phyloP scores from a whole-genome alignment of 2,329 filamentous ascomycete species.

The Ambrosiella beaveri region DNA sequence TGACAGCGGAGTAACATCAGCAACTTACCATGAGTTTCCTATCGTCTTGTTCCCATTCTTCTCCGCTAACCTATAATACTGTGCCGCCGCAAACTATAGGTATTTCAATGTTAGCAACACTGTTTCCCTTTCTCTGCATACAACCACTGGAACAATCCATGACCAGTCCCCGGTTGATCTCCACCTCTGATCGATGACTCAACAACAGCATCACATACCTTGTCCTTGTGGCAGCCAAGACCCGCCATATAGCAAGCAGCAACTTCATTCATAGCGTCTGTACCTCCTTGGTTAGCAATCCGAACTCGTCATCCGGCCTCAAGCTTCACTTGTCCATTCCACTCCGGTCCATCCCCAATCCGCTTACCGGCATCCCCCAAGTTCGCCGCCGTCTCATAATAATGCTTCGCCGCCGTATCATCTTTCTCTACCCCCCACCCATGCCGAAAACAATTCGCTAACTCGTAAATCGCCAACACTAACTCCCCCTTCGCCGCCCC shows the following conservation, averaged over 20 bases:
- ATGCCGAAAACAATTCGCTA: conserved; percentile 82
- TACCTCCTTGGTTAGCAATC: neutral
- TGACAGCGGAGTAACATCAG: neutral
- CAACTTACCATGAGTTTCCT: conserved; percentile 83
- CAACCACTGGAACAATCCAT: no score
- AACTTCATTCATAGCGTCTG: conserved; percentile 92
- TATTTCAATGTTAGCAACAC: neutral
- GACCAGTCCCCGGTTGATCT: neutral
- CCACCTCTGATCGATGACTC: neutral
- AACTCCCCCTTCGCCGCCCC: conserved; percentile 92
- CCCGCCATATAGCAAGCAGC: conserved; percentile 93
- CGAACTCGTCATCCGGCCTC: neutral
- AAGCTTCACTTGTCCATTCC: neutral
- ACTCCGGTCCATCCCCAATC: neutral
- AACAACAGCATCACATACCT: conserved; percentile 40
- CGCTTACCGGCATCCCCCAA: conserved; percentile 64
- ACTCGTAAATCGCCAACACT: conserved; percentile 87
- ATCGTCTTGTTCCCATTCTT: conserved; percentile 74
- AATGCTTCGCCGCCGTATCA: conserved; percentile 67
- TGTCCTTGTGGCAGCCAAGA: conserved; percentile 96
- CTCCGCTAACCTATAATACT: conserved; percentile 85
- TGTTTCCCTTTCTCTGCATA: neutral
- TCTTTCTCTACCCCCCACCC: conserved; percentile 87
- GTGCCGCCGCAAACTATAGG: conserved; percentile 56
- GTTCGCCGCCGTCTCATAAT: conserved; percentile 96